Evolutionary conservation across 495 filamentous ascomycete species (phyloP).

Genomic region (Aspergillus saccharolyticus): DNA sequence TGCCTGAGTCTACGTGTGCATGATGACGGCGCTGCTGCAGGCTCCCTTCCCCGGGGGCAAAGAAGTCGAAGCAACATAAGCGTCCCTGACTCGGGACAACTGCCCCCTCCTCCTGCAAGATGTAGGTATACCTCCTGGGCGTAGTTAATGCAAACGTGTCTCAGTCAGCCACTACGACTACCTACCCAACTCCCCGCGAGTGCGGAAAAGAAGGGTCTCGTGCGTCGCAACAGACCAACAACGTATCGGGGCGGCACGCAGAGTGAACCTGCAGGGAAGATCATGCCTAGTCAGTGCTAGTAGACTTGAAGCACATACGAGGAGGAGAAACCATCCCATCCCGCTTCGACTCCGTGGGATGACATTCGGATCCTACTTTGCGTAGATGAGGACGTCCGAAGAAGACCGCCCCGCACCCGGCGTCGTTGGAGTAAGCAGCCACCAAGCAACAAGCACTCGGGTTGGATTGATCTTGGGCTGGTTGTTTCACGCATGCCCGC

Average conservation of each 20-base stretch:
- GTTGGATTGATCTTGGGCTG: not conserved
- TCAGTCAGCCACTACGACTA: not conserved
- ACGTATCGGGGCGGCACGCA: not conserved
- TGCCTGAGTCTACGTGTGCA: not conserved
- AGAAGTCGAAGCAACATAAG: not conserved
- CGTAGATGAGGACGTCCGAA: too few relatives aligned
- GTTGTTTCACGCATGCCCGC: not conserved
- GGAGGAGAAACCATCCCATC: not conserved
- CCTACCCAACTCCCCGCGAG: not conserved
- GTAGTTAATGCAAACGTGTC: too few relatives aligned
- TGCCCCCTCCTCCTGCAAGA: not conserved
- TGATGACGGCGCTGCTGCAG: not conserved
- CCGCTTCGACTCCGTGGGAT: too few relatives aligned
- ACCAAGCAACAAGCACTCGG: not conserved
- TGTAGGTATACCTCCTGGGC: too few relatives aligned
- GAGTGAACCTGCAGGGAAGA: slow-evolving; percentile 1
- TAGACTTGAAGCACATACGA: not conserved
- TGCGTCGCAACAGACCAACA: not conserved
- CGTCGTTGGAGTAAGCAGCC: not conserved
- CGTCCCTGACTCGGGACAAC: not conserved
- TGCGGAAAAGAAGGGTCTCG: not conserved
- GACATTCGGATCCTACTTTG: too few relatives aligned
- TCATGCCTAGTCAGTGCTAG: slow-evolving; percentile 1
- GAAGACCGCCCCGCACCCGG: not conserved
- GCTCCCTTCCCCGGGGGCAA: too few relatives aligned